Conservation (phyloP, 768 basidiomycete species). For the Boletus reticuloceps region DNA sequence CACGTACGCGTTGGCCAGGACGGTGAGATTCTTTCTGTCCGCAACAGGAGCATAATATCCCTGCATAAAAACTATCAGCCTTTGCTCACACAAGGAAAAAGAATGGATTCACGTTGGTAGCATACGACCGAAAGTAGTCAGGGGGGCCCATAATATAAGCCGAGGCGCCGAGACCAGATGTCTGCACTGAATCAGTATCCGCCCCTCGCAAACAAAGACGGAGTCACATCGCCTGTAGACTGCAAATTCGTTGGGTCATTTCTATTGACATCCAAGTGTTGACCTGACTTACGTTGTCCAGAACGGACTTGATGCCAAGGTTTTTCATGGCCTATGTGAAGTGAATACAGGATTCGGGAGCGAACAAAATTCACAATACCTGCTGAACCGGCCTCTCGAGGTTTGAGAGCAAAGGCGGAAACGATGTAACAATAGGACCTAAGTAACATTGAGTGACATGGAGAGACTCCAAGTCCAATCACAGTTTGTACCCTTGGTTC, state of each 20-base stretch:
- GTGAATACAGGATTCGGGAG: not conserved
- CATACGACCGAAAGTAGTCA: slow-evolving; percentile 1
- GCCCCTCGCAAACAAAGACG: not conserved
- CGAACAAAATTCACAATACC: not conserved
- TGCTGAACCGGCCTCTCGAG: not conserved
- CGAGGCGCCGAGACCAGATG: not conserved
- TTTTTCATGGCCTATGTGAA: not conserved
- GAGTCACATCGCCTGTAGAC: not conserved
- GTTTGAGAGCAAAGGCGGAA: not conserved
- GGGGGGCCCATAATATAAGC: not conserved
- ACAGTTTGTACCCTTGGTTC: not conserved
- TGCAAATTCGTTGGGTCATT: not conserved
- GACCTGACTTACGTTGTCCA: not conserved
- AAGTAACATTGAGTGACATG: not conserved
- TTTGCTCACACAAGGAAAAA: not conserved
- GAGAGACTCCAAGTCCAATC: not conserved
- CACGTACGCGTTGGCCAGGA: not conserved
- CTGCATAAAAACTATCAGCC: not conserved
- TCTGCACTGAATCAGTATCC: not conserved
- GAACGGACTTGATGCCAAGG: not conserved
- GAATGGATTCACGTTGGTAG: not conserved
- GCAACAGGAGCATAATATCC: not conserved
- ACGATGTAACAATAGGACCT: slow-evolving; percentile 1
- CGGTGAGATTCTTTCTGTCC: not conserved
- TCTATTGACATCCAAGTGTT: not conserved